A percentile compares a stretch with the other conserved stretches of the same genome.
These are phyloP conservation scores for Colletotrichum sp. DNA, from an alignment of 2,329 filamentous ascomycete species.

Conservation along the genomic window DNA sequence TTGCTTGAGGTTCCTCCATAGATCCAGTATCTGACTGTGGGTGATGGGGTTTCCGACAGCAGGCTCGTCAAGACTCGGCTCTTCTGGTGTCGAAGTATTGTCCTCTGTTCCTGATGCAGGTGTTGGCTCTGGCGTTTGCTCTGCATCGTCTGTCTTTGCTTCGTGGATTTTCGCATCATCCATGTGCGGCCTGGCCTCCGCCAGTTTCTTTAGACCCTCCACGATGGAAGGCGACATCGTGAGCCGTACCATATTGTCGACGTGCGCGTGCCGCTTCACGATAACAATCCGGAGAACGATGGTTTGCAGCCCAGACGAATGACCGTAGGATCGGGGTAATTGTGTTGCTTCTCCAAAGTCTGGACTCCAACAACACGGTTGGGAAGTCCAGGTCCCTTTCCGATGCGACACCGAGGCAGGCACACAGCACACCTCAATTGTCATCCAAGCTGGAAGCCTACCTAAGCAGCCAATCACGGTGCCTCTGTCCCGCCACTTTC, in stretches of 20 bases:
- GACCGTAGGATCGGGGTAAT: not conserved
- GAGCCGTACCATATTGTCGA: conserved; percentile 70
- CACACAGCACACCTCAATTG: not conserved
- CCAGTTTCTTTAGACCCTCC: conserved; percentile 58
- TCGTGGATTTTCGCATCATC: conserved; percentile 9
- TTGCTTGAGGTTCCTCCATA: conserved; percentile 60
- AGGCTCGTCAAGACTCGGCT: conserved; percentile 56
- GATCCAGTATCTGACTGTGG: conserved; percentile 69
- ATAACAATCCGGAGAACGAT: not conserved
- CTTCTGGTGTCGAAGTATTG: conserved; percentile 22
- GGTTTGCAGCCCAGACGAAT: too few species aligned
- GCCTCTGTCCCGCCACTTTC: not conserved
- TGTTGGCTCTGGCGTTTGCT: not conserved
- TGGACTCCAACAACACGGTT: not conserved
- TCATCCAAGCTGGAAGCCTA: not conserved
- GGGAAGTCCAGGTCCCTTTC: not conserved
- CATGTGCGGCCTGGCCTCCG: conserved; percentile 21
- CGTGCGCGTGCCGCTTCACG: not conserved
- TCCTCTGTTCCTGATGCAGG: not conserved
- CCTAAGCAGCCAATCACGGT: not conserved
- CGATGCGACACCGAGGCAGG: not conserved
- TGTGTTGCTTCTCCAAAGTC: not conserved
- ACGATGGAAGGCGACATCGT: conserved; percentile 76
- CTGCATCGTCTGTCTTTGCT: not conserved
- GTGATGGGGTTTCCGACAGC: conserved; percentile 71